These are phyloP conservation scores for Colletotrichum orbiculare DNA, from an alignment of 2,329 filamentous ascomycete species.

Conservation along the genomic window DNA sequence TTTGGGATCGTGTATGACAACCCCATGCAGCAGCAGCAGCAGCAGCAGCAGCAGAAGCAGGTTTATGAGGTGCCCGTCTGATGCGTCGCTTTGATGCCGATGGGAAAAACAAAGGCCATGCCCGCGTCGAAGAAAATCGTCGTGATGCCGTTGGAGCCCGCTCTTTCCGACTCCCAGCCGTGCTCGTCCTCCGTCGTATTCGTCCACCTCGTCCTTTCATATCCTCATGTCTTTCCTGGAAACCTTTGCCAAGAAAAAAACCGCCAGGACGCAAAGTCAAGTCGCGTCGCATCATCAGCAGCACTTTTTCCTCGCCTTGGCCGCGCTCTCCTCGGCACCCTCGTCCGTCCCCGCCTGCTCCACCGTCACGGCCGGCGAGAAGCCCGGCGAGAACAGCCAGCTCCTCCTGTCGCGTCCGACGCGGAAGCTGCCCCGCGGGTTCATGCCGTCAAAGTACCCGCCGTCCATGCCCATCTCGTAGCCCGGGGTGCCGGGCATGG, in stretches of 20 bases:
- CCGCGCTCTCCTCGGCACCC: constrained; percentile 33
- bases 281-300: constrained; percentile 38
- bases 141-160: not conserved
- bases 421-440: constrained; percentile 64
- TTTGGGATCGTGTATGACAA: too few relatives aligned
- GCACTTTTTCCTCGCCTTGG: constrained; percentile 41
- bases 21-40: too few relatives aligned
- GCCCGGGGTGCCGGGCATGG: constrained; percentile 61
- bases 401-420: constrained; percentile 68
- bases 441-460: constrained; percentile 63
- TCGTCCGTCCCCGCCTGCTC: constrained; percentile 52
- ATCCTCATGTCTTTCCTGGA: not conserved
- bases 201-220: not conserved
- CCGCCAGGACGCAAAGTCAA: not conserved
- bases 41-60: too few relatives aligned
- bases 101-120: not conserved
- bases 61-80: not conserved
- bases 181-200: not conserved
- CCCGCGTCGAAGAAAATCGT: not conserved
- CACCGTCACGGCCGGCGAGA: constrained; percentile 62
- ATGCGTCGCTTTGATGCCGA: not conserved
- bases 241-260: not conserved
- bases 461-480: constrained; percentile 57
- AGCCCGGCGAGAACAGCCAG: constrained; percentile 68
- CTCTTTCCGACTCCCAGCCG: not conserved